Conservation (phyloP, 1,284 basidiomycete species). For the Fomitopsis betulina region DNA sequence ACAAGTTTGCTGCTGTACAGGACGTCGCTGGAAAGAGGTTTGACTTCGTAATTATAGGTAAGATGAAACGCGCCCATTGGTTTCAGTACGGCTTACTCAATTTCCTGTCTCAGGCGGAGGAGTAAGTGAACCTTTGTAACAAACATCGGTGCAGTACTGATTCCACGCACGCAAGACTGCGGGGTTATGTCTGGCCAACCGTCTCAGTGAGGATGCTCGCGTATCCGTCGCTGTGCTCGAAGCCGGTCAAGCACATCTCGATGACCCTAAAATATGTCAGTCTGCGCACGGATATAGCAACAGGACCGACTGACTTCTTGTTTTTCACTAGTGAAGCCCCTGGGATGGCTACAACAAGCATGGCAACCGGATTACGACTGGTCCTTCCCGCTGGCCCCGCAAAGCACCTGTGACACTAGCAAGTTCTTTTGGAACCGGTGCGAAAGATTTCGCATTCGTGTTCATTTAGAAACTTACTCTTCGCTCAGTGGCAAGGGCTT, state of each 20-base stretch:
- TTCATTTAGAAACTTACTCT: not conserved
- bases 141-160: no score
- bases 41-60: constrained; percentile 9
- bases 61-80: not conserved
- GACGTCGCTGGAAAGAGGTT: constrained; percentile 4
- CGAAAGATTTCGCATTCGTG: not conserved
- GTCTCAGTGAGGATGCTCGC: constrained; percentile 11
- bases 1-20: constrained; percentile 2
- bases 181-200: constrained; percentile 8
- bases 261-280: constrained; percentile 12
- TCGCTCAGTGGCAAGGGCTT: constrained; percentile 14
- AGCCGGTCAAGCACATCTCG: constrained; percentile 13
- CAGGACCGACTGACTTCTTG: not conserved
- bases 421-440: constrained; percentile 2
- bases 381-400: constrained; percentile 11
- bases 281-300: no score
- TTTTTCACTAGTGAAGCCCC: constrained; percentile 2
- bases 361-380: constrained; percentile 16
- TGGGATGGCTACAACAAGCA: constrained; percentile 12
- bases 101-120: no score
- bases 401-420: constrained; percentile 1
- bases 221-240: constrained; percentile 15
- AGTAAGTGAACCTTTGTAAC: no score
- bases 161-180: constrained; percentile 3
- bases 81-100: no score